These are phyloP conservation scores for Mrakia hoshinonis DNA, from an alignment of 768 basidiomycete species.

Conservation along the genomic window DNA sequence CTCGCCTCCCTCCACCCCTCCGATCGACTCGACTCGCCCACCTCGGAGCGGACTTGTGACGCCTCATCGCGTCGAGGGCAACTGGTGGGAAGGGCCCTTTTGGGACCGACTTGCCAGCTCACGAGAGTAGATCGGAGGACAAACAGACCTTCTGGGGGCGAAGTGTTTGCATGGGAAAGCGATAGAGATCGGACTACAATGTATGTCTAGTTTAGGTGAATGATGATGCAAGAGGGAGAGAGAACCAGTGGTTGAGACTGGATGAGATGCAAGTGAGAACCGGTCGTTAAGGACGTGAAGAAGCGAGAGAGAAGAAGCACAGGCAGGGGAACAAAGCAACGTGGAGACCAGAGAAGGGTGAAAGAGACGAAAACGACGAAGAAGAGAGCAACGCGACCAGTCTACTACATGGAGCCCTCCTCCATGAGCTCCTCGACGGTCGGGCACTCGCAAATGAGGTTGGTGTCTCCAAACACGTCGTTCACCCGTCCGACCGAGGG, in stretches of 20 bases:
- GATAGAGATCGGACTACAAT: not conserved
- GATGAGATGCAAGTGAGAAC: not conserved
- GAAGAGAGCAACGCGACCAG: not conserved
- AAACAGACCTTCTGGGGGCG: not conserved
- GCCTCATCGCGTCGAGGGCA: constrained; percentile 29
- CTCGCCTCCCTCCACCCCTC: not conserved
- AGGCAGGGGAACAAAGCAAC: not conserved
- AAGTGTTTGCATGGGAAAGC: not conserved
- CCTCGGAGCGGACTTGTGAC: constrained; percentile 32
- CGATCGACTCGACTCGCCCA: not conserved
- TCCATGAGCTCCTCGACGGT: constrained; percentile 38
- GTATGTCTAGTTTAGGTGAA: too few species aligned
- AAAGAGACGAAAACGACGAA: not conserved
- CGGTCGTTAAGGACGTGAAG: not conserved
- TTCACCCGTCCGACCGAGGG: constrained; percentile 73
- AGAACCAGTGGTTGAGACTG: constrained; percentile 28
- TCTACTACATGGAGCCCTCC: not conserved
- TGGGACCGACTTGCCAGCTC: not conserved
- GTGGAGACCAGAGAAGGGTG: not conserved
- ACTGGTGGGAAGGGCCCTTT: constrained; percentile 31
- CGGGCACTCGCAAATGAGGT: constrained; percentile 50
- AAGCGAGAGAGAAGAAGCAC: not conserved
- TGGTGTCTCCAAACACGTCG: constrained; percentile 76
- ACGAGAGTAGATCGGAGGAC: too few species aligned
- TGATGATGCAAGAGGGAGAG: not conserved